phyloP scores from a whole-genome alignment of 768 basidiomycete species.

The Leccinellum albellum region DNA sequence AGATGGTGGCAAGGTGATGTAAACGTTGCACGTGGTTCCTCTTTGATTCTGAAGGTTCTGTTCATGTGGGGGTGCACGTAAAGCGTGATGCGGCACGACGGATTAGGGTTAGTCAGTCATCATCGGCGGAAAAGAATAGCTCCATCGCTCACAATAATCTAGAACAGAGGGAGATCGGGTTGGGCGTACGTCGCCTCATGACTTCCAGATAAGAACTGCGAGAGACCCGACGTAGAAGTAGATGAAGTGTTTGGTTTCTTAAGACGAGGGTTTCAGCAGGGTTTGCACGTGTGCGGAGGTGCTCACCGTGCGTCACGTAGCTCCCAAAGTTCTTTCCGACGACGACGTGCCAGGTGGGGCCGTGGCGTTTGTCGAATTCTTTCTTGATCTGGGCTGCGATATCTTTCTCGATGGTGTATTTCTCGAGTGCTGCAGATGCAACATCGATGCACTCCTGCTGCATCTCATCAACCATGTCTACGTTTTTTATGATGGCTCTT shows the following conservation, averaged over 20 bases:
- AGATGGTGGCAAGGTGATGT: slow-evolving; percentile 16
- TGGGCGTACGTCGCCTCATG: slow-evolving; percentile 41
- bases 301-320: slow-evolving; percentile 92
- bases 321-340: slow-evolving; percentile 99
- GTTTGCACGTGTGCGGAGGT: not conserved
- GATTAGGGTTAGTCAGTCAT: not conserved
- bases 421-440: slow-evolving; percentile 78
- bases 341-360: slow-evolving; percentile 97
- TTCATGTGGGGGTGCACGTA: not conserved
- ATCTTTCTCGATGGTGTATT: slow-evolving; percentile 95
- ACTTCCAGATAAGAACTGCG: slow-evolving; percentile 94
- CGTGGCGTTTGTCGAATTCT: slow-evolving; percentile 90
- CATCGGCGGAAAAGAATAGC: not conserved
- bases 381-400: slow-evolving; percentile 98
- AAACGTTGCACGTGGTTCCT: slow-evolving; percentile 16
- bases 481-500: slow-evolving; percentile 93
- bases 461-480: slow-evolving; percentile 97
- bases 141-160: slow-evolving; percentile 24
- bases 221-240: slow-evolving; percentile 95
- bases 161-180: slow-evolving; percentile 9
- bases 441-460: slow-evolving; percentile 92
- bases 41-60: slow-evolving; percentile 1
- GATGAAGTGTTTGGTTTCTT: slow-evolving; percentile 98
- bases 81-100: not conserved
- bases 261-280: slow-evolving; percentile 13